Percentiles rank a stretch among this genome's conserved stretches.
These are phyloP conservation scores for Phytopythium vexans DNA, from an alignment of 352 stramenopile genomes.

Conservation along the genomic window DNA sequence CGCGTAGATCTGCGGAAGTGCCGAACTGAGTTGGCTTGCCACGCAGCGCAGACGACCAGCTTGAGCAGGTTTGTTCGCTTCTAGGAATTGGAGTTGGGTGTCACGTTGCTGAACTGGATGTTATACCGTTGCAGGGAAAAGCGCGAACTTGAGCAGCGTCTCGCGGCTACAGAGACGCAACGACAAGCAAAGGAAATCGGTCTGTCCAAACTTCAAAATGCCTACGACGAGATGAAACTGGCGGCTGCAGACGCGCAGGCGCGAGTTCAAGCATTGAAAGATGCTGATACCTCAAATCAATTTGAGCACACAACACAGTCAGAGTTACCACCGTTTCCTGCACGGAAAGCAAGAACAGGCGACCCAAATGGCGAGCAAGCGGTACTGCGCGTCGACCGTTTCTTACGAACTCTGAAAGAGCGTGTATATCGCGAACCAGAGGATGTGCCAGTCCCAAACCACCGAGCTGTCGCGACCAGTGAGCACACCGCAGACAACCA, in stretches of 20 bases:
- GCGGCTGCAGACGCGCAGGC: slow-evolving; percentile 37
- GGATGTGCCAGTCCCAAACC: no score
- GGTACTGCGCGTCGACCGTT: no score
- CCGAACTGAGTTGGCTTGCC: slow-evolving; percentile 47
- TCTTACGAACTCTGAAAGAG: no score
- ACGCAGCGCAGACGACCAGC: slow-evolving; percentile 35
- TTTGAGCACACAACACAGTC: no score
- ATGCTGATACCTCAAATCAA: no score
- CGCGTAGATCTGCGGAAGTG: slow-evolving; percentile 41
- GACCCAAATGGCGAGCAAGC: no score
- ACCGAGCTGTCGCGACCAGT: no score
- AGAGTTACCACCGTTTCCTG: no score
- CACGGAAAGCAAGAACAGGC: no score
- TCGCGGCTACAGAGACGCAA: slow-evolving; percentile 33
- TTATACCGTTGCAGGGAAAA: slow-evolving; percentile 36
- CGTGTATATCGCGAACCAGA: no score
- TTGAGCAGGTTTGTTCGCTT: slow-evolving; percentile 35
- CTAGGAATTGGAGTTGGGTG: no score
- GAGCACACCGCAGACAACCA: slow-evolving; percentile 5
- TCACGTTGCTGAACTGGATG: not conserved
- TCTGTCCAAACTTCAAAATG: slow-evolving; percentile 21
- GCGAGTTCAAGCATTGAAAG: slow-evolving; percentile 14
- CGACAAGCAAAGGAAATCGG: slow-evolving; percentile 34
- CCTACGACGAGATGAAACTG: slow-evolving; percentile 37
- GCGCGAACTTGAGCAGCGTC: slow-evolving; percentile 38